Evolutionary conservation across 208 protist species (phyloP).

Genomic region (Vickermania ingenoplastis): DNA sequence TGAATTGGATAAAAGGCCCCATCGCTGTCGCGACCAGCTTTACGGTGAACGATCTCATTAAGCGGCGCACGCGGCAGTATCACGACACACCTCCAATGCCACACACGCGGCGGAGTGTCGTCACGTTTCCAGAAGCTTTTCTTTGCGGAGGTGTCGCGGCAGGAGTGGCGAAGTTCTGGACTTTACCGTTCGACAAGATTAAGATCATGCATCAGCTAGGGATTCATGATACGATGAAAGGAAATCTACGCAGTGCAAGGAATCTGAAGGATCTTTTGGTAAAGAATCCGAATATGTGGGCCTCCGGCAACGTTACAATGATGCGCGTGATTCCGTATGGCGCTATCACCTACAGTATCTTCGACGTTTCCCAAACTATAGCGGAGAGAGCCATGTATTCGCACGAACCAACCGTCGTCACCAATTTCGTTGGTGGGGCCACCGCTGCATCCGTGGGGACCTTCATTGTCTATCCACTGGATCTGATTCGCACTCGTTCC

Average conservation of each 20-base stretch:
- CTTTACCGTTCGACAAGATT: slow-evolving; percentile 86
- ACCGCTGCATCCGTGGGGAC: slow-evolving; percentile 77
- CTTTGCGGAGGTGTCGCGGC: slow-evolving; percentile 87
- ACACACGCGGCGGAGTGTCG: slow-evolving; percentile 26
- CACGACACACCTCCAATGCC: slow-evolving; percentile 40
- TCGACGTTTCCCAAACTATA: slow-evolving; percentile 84
- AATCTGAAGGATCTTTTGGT: slow-evolving; percentile 39
- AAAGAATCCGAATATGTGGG: slow-evolving; percentile 75
- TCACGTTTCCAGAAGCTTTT: slow-evolving; percentile 67
- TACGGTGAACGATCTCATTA: slow-evolving; percentile 88
- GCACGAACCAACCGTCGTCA: slow-evolving; percentile 48
- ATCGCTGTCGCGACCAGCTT: slow-evolving; percentile 85
- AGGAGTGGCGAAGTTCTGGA: slow-evolving; percentile 81
- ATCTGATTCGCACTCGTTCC: slow-evolving; percentile 81
- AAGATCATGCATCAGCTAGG: slow-evolving; percentile 93
- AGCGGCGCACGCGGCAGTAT: slow-evolving; percentile 61
- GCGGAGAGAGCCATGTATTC: slow-evolving; percentile 59
- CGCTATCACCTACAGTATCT: slow-evolving; percentile 87
- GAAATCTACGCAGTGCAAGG: slow-evolving; percentile 17
- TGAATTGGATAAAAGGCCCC: slow-evolving; percentile 94
- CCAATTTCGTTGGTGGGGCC: slow-evolving; percentile 76
- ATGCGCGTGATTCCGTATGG: slow-evolving; percentile 90
- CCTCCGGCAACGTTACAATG: slow-evolving; percentile 85
- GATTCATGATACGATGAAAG: slow-evolving; percentile 21
- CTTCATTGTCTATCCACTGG: slow-evolving; percentile 86